Percentiles rank a stretch among this genome's conserved stretches.
These are phyloP conservation scores for Hemileccinum impolitum DNA, from an alignment of 768 basidiomycete genomes.

Conservation along the genomic window DNA sequence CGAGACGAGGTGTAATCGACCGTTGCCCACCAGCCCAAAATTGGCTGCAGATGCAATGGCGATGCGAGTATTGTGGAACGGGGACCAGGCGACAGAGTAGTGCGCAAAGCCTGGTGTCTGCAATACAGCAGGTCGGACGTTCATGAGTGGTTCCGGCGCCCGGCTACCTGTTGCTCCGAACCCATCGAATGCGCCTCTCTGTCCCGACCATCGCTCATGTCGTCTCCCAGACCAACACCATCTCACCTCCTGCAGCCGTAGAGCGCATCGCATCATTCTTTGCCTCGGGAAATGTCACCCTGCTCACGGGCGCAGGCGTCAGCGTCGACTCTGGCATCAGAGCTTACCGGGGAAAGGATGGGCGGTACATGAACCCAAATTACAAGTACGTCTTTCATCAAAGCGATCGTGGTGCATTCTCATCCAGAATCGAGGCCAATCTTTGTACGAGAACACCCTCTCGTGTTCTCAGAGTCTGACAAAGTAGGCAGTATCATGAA, in stretches of 20 bases:
- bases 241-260: constrained; percentile 51
- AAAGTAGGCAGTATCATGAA: constrained; percentile 63
- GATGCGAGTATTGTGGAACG: constrained; percentile 71
- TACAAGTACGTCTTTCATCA: constrained; percentile 57
- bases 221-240: constrained; percentile 37
- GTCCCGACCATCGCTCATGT: constrained; percentile 71
- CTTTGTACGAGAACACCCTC: constrained; percentile 35
- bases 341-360: constrained; percentile 87
- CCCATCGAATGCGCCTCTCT: constrained; percentile 63
- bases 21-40: constrained; percentile 94
- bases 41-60: constrained; percentile 86
- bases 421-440: constrained; percentile 45
- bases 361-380: constrained; percentile 86
- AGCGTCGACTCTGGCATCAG: constrained; percentile 94
- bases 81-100: constrained; percentile 80
- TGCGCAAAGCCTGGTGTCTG: constrained; percentile 85
- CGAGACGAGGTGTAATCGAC: constrained; percentile 71
- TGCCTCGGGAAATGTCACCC: constrained; percentile 60
- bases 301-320: constrained; percentile 90
- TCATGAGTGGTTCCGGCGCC: not conserved
- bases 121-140: constrained; percentile 40
- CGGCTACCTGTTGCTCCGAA: not conserved
- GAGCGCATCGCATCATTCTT: constrained; percentile 66
- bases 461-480: constrained; percentile 10
- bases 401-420: not conserved